Conservation (phyloP, 2,329 filamentous ascomycete species). For the Rhytidhysteron rufulum region DNA sequence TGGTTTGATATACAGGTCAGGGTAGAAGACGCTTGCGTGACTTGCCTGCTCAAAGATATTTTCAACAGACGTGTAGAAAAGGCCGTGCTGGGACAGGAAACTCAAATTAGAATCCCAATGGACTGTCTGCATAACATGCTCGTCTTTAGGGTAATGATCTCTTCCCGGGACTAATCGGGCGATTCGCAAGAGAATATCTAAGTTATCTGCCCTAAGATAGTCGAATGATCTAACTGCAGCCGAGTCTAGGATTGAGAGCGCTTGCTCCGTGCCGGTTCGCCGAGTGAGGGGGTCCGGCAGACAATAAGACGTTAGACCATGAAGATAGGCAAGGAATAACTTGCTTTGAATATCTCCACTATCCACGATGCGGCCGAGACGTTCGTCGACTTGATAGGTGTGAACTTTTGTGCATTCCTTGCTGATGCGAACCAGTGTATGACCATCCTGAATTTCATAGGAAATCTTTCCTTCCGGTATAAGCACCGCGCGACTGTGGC, state of each 20-base stretch:
- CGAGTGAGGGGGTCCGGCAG: slow-evolving; percentile 48
- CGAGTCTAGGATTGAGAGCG: slow-evolving; percentile 47
- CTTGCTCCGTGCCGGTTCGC: slow-evolving; percentile 54
- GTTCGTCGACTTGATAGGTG: slow-evolving; percentile 47
- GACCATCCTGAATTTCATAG: too few species aligned
- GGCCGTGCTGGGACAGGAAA: slow-evolving; percentile 26
- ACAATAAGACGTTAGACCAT: slow-evolving; percentile 53
- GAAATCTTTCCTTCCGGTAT: slow-evolving; percentile 2
- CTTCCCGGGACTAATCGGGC: slow-evolving; percentile 31
- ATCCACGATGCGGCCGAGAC: slow-evolving; percentile 49
- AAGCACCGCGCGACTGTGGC: slow-evolving; percentile 4
- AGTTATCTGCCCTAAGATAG: slow-evolving; percentile 21
- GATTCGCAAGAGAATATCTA: slow-evolving; percentile 21
- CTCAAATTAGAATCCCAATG: slow-evolving; percentile 41
- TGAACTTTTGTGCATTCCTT: too few species aligned
- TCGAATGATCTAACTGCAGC: slow-evolving; percentile 49
- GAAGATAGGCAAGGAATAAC: slow-evolving; percentile 49
- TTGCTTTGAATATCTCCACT: slow-evolving; percentile 51
- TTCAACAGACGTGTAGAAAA: slow-evolving; percentile 17
- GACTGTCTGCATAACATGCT: slow-evolving; percentile 42
- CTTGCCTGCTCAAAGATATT: slow-evolving; percentile 21
- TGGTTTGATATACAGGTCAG: slow-evolving; percentile 1
- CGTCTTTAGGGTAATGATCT: slow-evolving; percentile 42
- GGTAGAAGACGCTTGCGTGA: slow-evolving; percentile 14
- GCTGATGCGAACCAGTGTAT: too few species aligned